A percentile compares a stretch with the other conserved stretches of the same genome.
Conservation (phyloP, 2,329 filamentous ascomycete species). For the Setomelanomma holmii region DNA sequence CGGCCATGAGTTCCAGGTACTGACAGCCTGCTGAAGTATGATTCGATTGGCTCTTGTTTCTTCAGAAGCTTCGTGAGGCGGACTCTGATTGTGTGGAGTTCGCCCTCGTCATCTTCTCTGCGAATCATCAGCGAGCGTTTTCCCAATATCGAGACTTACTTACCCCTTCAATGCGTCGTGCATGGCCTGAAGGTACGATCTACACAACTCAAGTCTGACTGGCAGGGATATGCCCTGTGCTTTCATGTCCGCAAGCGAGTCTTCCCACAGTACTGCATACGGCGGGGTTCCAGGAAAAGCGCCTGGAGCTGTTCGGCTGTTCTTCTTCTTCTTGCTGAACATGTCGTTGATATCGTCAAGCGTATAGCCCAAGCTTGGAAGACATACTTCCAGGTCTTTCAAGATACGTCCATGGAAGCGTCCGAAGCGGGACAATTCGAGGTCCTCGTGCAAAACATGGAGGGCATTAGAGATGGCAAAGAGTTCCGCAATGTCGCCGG, state of each 20-base stretch:
- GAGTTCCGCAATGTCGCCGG: slow-evolving; percentile 60
- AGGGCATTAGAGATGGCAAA: slow-evolving; percentile 62
- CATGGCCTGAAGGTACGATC: slow-evolving; percentile 56
- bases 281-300: slow-evolving; percentile 48
- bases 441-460: slow-evolving; percentile 55
- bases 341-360: slow-evolving; percentile 57
- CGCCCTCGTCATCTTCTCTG: slow-evolving; percentile 40
- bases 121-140: slow-evolving; percentile 18
- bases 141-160: slow-evolving; percentile 22
- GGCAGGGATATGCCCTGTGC: slow-evolving; percentile 56
- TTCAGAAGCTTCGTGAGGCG: slow-evolving; percentile 42
- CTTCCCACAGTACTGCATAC: slow-evolving; percentile 60
- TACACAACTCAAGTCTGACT: slow-evolving; percentile 59
- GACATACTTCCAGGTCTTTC: slow-evolving; percentile 57
- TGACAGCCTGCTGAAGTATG: slow-evolving; percentile 41
- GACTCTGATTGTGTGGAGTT: slow-evolving; percentile 34
- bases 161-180: slow-evolving; percentile 56
- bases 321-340: slow-evolving; percentile 47
- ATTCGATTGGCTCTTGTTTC: slow-evolving; percentile 45
- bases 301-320: slow-evolving; percentile 33
- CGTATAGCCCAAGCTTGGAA: slow-evolving; percentile 59
- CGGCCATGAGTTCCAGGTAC: slow-evolving; percentile 24
- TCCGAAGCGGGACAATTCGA: slow-evolving; percentile 50
- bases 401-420: slow-evolving; percentile 47
- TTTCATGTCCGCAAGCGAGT: slow-evolving; percentile 56